A percentile compares a stretch with the other conserved stretches of the same genome.
phyloP scores from a whole-genome alignment of 2,329 filamentous ascomycete genomes.

The Blastomyces gilchristii region DNA sequence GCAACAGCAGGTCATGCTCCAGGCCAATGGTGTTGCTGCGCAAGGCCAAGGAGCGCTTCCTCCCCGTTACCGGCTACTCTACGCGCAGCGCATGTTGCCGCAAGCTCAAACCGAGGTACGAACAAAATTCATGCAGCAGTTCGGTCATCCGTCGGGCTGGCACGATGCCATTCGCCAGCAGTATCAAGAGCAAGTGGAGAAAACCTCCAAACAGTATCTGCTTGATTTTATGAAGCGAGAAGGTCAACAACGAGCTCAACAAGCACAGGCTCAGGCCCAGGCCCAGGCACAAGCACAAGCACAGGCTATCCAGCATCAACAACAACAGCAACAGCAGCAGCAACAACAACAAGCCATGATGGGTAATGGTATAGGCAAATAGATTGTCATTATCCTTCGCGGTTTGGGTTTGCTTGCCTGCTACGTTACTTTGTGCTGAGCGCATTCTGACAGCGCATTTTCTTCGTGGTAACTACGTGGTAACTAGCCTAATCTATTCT shows the following conservation, averaged over 20 bases:
- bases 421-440: constrained; percentile 10
- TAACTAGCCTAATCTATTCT: neutral
- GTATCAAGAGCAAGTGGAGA: constrained; percentile 29
- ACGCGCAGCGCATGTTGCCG: constrained; percentile 25
- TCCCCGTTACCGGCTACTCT: constrained; percentile 29
- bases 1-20: constrained; percentile 31
- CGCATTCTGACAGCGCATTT: neutral
- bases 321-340: constrained; percentile 23
- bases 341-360: constrained; percentile 35
- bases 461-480: neutral
- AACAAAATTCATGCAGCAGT: constrained; percentile 28
- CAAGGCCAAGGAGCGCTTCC: constrained; percentile 13
- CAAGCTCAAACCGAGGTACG: constrained; percentile 30
- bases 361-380: constrained; percentile 33
- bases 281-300: constrained; percentile 18
- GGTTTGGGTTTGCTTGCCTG: constrained; percentile 7
- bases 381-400: constrained; percentile 9
- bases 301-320: constrained; percentile 24
- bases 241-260: constrained; percentile 24
- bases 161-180: constrained; percentile 30
- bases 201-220: constrained; percentile 29
- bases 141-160: constrained; percentile 31
- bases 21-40: constrained; percentile 29
- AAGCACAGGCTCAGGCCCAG: constrained; percentile 17
- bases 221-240: constrained; percentile 32